A percentile compares a stretch with the other conserved stretches of the same genome.
phyloP scores from a whole-genome alignment of 1,284 basidiomycete genomes.

The Vanrija sp. region DNA sequence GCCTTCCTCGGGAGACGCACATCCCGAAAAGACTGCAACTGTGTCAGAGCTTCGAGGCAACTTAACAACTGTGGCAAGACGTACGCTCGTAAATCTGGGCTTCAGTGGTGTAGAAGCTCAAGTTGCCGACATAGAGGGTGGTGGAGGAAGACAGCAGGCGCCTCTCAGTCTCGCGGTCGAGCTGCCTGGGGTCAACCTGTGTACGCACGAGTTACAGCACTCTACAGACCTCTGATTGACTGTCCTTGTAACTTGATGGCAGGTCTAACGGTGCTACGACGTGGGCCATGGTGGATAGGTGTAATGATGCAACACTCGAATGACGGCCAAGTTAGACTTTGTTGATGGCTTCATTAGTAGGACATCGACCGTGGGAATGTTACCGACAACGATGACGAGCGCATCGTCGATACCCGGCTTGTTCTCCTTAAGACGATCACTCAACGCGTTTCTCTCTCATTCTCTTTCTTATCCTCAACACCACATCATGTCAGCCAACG shows the following conservation, averaged over 20 bases:
- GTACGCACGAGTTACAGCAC: no score
- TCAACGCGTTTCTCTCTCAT: not conserved
- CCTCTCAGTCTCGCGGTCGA: conserved; percentile 51
- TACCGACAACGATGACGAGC: not conserved
- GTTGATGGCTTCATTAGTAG: not conserved
- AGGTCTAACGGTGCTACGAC: conserved; percentile 79
- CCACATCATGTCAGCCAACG: conserved; percentile 27
- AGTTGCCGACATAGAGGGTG: conserved; percentile 80
- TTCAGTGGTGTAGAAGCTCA: conserved; percentile 97
- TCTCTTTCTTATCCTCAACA: not conserved
- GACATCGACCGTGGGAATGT: not conserved
- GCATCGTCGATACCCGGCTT: not conserved
- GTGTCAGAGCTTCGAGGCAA: conserved; percentile 1
- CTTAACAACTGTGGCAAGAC: conserved; percentile 5
- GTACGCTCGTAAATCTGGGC: conserved; percentile 92
- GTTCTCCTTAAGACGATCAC: not conserved
- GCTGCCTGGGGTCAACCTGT: conserved; percentile 14
- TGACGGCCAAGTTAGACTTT: not conserved
- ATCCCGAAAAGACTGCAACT: conserved; percentile 77
- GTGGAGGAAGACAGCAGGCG: conserved; percentile 52
- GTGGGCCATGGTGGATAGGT: conserved; percentile 68
- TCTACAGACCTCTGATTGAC: conserved; percentile 61
- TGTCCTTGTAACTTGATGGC: conserved; percentile 93
- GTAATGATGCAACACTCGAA: not conserved
- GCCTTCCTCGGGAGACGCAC: conserved; percentile 80